Conservation (phyloP, 2,329 filamentous ascomycete genomes). For the Fusarium compactum region DNA sequence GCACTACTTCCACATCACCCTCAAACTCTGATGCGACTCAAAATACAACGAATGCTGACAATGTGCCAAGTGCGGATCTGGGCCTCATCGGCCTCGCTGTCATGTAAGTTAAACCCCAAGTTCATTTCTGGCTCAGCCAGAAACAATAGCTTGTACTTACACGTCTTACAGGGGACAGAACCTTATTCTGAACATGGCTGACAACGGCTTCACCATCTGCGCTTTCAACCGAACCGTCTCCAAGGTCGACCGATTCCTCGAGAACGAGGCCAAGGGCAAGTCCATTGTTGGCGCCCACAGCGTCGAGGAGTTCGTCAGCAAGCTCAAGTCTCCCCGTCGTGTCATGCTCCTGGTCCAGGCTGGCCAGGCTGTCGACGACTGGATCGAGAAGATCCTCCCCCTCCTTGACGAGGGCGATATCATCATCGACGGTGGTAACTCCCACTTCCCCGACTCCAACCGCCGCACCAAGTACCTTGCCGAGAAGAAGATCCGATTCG, state of each 20-base stretch:
- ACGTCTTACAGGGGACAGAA: constrained; percentile 74
- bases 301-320: constrained; percentile 92
- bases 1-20: constrained; percentile 51
- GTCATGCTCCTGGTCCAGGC: constrained; percentile 99
- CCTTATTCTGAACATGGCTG: constrained; percentile 89
- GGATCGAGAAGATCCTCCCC: constrained; percentile 94
- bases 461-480: constrained; percentile 91
- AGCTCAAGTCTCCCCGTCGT: constrained; percentile 96
- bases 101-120: constrained; percentile 69
- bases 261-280: constrained; percentile 94
- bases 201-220: constrained; percentile 95
- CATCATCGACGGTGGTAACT: constrained; percentile 99
- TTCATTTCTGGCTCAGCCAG: constrained; percentile 30
- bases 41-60: constrained; percentile 66
- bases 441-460: constrained; percentile 99
- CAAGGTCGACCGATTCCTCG: constrained; percentile 96
- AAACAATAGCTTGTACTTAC: constrained; percentile 27
- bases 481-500: constrained; percentile 91
- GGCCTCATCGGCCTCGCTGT: constrained; percentile 93
- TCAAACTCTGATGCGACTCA: constrained; percentile 42
- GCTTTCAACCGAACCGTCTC: constrained; percentile 98
- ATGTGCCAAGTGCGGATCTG: constrained; percentile 80
- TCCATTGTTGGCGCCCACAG: constrained; percentile 93
- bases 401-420: constrained; percentile 89
- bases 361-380: constrained; percentile 96